phyloP scores from a whole-genome alignment of 2,329 filamentous ascomycete species.

The Nigrospora oryzae region DNA sequence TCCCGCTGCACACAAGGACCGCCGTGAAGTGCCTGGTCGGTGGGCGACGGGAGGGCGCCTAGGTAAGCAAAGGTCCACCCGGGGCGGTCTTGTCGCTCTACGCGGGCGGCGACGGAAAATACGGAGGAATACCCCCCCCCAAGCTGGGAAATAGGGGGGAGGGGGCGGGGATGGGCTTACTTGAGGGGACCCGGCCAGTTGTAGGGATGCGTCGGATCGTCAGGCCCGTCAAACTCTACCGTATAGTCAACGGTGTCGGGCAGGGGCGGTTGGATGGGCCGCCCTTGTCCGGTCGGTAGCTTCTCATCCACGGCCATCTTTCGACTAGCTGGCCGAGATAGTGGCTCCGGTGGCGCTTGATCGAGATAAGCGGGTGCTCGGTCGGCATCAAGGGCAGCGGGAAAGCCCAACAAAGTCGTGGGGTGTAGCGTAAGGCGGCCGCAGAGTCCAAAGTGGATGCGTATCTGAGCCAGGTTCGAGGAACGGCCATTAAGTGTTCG shows the following conservation, averaged over 20 bases:
- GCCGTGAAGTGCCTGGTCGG: background rate
- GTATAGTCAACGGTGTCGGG: background rate
- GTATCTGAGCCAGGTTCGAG: too few species aligned
- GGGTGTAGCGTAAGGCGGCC: background rate
- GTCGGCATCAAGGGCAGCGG: too few species aligned
- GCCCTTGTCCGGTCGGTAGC: background rate
- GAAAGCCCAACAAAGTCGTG: background rate
- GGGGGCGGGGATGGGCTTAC: background rate
- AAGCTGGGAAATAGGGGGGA: background rate
- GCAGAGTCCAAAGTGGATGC: too few species aligned
- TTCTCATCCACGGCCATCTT: background rate
- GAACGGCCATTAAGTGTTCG: too few species aligned
- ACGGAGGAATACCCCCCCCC: background rate
- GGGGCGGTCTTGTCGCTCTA: too few species aligned
- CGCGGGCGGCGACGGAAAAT: too few species aligned
- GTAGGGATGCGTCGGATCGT: background rate
- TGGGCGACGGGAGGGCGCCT: background rate
- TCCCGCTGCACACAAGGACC: background rate
- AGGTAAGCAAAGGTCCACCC: too few species aligned
- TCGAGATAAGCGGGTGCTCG: too few species aligned
- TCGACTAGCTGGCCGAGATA: background rate
- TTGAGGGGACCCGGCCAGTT: background rate
- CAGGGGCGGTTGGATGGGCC: background rate
- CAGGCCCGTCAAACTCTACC: constrained; percentile 1
- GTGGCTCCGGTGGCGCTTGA: too few species aligned